These are phyloP conservation scores for Coprinopsis strossmayeri DNA, from an alignment of 768 basidiomycete genomes.

Conservation along the genomic window DNA sequence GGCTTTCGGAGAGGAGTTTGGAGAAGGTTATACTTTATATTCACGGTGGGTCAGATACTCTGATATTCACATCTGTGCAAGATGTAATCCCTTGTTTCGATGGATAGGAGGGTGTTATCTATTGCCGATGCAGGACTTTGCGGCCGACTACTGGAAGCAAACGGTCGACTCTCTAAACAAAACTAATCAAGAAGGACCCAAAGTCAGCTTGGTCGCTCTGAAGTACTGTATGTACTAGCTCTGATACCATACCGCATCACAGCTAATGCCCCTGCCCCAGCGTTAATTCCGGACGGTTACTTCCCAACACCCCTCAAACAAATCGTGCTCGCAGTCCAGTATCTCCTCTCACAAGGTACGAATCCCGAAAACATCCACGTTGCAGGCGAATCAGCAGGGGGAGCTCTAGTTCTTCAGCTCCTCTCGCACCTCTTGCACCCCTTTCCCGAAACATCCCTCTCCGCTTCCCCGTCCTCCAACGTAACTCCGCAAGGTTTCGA, in stretches of 20 bases:
- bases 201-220: constrained; percentile 23
- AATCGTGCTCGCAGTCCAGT: constrained; percentile 20
- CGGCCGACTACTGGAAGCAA: constrained; percentile 23
- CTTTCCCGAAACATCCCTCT: constrained; percentile 9
- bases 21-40: constrained; percentile 26
- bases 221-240: constrained; percentile 21
- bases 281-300: not conserved
- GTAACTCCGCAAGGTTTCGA: no score
- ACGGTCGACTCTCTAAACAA: constrained; percentile 19
- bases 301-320: constrained; percentile 27
- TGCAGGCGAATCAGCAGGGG: constrained; percentile 32
- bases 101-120: constrained; percentile 24
- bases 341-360: constrained; percentile 23
- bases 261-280: not conserved
- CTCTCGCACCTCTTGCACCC: constrained; percentile 29
- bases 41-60: constrained; percentile 18
- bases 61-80: not conserved
- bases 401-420: constrained; percentile 22
- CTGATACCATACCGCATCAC: not conserved
- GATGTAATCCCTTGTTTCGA: not conserved
- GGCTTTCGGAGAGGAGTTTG: constrained; percentile 21
- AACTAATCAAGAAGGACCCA: constrained; percentile 3
- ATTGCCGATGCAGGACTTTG: constrained; percentile 16
- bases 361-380: constrained; percentile 26
- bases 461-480: no score